Base-by-base conservation (phyloP, 1,284 basidiomycete species). In the Mycena sp. region DNA sequence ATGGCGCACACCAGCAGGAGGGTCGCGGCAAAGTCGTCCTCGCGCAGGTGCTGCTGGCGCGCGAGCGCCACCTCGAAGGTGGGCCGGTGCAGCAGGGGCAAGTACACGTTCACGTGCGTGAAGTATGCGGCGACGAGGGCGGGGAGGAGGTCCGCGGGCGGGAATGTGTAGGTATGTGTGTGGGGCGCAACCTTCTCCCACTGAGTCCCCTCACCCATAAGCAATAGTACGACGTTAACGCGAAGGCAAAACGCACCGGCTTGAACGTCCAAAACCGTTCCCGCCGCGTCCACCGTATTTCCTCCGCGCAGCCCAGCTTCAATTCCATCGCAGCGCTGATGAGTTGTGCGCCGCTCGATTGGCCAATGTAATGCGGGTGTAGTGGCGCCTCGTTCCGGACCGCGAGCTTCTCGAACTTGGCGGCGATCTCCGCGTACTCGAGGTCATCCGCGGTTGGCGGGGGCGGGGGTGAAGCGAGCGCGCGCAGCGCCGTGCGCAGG, bases 1-100 rank as follows among this genome's bases (percentile, higher is more conserved):
- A 89, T 81, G 0, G 95, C 92, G 70, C 92, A 95, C 0, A 95
- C 86, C 28, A 94, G 82, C 21, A 95, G 77, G 54, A 92, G 84
- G 1, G 90, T 85, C 10, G 85, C 83, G 9, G 84, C 90, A 73
- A 95, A 95, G 0, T 83, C 76, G 10, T 83, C 70, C 69, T 93
- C 85, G 43, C 54, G 17, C n/a, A 58, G 19, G 41, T 60, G 53
- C 25, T 52, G 16, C 45, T 50, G 53, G 35, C n/a, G 38, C 12
- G 19, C 10, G 2, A 67, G 44, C n/a, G 10, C 16, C 21, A 61
- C 41, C 53, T 64, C 53, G 50, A 67, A 64, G 38, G 65, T 67
- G 19, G 61, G 65, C 28, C 58, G 61, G 54, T 67, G 65, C 12
- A 67, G 56, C 0, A 67, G 53, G 46, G 65, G 62, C 14, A 60